These are phyloP conservation scores for Solanum appendiculatum DNA, from an alignment of 257 asterid species.

Conservation along the genomic window DNA sequence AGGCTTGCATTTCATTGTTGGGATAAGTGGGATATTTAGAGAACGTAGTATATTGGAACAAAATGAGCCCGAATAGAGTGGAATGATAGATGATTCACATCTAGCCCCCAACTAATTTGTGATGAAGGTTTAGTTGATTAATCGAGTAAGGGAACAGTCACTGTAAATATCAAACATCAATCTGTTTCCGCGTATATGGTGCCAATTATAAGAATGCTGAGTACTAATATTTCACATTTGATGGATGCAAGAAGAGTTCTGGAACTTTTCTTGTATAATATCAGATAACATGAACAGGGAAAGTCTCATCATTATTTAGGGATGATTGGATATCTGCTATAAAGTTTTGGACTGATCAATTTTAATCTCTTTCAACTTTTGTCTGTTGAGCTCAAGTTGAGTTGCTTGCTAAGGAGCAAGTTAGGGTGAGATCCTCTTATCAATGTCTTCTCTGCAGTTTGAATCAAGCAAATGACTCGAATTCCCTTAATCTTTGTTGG, in stretches of 20 bases:
- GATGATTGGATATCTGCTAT: neutral
- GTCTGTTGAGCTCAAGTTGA: neutral
- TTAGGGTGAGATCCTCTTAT: neutral
- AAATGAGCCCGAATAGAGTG: neutral
- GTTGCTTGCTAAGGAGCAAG: neutral
- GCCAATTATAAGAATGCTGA: neutral
- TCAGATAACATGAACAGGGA: neutral
- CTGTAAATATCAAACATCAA: neutral
- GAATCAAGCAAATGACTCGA: neutral
- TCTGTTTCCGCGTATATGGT: neutral
- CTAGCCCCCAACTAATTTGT: neutral
- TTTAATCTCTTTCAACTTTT: neutral
- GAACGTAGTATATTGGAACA: neutral
- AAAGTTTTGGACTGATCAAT: neutral
- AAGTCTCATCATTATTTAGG: neutral
- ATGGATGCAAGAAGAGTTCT: neutral
- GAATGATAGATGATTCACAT: neutral
- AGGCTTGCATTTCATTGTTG: no score
- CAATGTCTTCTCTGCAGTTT: neutral
- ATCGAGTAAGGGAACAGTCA: neutral
- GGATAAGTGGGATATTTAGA: no score
- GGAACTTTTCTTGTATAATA: neutral
- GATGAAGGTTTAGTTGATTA: neutral
- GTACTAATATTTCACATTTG: neutral
- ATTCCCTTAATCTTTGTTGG: neutral